Evolutionary conservation across 257 asterid species (phyloP).

Genomic region (Solanum dulcamara): DNA sequence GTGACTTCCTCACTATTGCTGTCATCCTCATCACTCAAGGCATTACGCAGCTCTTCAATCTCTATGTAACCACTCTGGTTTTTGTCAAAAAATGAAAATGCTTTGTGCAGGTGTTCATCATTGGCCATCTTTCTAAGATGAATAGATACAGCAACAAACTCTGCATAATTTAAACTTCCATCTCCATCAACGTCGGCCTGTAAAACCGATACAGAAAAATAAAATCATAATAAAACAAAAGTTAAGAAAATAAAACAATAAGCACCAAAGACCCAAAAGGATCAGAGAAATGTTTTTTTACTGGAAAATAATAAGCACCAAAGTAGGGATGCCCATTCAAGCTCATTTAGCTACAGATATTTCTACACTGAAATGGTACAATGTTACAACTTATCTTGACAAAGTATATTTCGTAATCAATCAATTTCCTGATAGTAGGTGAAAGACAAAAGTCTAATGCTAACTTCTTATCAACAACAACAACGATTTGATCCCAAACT

Average conservation of each 20-base stretch:
- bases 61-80: slow-evolving; percentile 57
- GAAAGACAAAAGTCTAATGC: not conserved
- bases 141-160: slow-evolving; percentile 65
- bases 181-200: slow-evolving; percentile 79
- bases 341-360: not conserved
- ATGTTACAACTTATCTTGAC: not conserved
- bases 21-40: slow-evolving; percentile 50
- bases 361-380: not conserved
- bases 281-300: not conserved
- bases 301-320: not conserved
- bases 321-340: not conserved
- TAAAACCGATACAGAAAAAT: not conserved
- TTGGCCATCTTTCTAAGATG: slow-evolving; percentile 67
- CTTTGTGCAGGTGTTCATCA: slow-evolving; percentile 72
- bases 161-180: slow-evolving; percentile 52
- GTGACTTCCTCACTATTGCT: slow-evolving; percentile 48
- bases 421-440: not conserved
- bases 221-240: not conserved
- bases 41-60: slow-evolving; percentile 59
- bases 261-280: not conserved
- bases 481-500: not conserved
- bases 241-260: not conserved
- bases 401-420: not conserved
- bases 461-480: not conserved
- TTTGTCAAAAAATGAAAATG: slow-evolving; percentile 60